phyloP scores from a whole-genome alignment of 1,139 yeast species.

The Entelexis paramagnoliae region DNA sequence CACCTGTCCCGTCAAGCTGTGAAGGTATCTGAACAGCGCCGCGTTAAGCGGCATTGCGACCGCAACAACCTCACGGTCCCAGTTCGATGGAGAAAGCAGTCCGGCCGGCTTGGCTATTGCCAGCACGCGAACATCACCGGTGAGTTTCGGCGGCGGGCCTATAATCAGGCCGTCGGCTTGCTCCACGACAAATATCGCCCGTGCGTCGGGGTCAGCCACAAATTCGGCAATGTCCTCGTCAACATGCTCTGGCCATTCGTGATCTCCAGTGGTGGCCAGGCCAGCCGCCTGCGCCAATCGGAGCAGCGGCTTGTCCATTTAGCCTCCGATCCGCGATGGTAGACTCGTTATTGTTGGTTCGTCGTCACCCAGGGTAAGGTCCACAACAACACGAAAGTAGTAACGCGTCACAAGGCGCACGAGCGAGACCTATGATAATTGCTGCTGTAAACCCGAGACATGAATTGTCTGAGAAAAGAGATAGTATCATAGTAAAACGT shows the following conservation, averaged over 20 bases:
- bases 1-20: slow-evolving; percentile 13
- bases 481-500: no score
- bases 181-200: slow-evolving; percentile 19
- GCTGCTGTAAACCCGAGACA: no score
- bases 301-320: slow-evolving; percentile 18
- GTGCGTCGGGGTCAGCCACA: slow-evolving; percentile 5
- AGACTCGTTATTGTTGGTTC: neutral
- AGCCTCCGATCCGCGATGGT: neutral
- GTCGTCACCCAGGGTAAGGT: neutral
- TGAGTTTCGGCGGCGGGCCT: slow-evolving; percentile 18
- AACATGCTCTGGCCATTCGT: slow-evolving; percentile 20
- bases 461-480: no score
- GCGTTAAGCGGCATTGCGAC: slow-evolving; percentile 13
- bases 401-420: neutral
- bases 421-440: no score
- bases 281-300: slow-evolving; percentile 17
- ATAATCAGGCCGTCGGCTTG: slow-evolving; percentile 18
- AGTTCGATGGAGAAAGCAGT: neutral
- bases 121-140: slow-evolving; percentile 7
- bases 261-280: neutral
- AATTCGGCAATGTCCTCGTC: slow-evolving; percentile 18
- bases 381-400: slow-evolving; percentile 4
- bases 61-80: slow-evolving; percentile 13
- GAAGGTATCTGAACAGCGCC: slow-evolving; percentile 8
- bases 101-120: slow-evolving; percentile 15